Evolutionary conservation across 768 basidiomycete species (phyloP).

Genomic region (Paxillus involutus): DNA sequence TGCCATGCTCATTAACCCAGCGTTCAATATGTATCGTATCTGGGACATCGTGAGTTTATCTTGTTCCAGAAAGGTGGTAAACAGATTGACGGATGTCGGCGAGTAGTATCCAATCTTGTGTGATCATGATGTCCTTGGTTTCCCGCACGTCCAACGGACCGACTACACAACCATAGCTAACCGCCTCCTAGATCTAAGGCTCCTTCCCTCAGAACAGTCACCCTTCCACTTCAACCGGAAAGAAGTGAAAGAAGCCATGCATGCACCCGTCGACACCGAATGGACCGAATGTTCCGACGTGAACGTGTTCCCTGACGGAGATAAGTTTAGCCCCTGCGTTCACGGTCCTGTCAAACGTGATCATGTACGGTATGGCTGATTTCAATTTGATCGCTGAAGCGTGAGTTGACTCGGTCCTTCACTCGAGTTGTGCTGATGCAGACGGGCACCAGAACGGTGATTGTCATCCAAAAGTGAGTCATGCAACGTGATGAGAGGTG

Average conservation of each 20-base stretch:
- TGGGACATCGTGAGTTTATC: conserved; percentile 14
- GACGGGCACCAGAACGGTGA: conserved; percentile 45
- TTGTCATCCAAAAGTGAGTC: conserved; percentile 62
- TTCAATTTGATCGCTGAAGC: conserved; percentile 75
- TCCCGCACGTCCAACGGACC: conserved; percentile 49
- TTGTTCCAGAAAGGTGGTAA: not conserved
- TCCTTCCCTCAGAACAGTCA: conserved; percentile 54
- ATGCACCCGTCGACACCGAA: conserved; percentile 58
- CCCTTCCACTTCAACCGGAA: conserved; percentile 70
- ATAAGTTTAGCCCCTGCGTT: conserved; percentile 65
- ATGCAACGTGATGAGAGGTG: not conserved
- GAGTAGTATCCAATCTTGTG: conserved; percentile 59
- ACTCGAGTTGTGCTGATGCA: conserved; percentile 5
- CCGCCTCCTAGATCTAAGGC: conserved; percentile 42
- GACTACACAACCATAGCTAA: not conserved
- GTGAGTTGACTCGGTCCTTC: conserved; percentile 33
- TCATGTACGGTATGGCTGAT: conserved; percentile 73
- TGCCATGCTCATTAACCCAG: too few species aligned
- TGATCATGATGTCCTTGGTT: conserved; percentile 85
- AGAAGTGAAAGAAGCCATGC: conserved; percentile 66
- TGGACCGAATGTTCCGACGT: conserved; percentile 64
- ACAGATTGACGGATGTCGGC: not conserved
- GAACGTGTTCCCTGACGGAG: conserved; percentile 62
- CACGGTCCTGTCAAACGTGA: conserved; percentile 68
- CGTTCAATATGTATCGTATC: too few species aligned